Base-by-base conservation (phyloP, 148 eudicot species). In the Silene latifolia region DNA sequence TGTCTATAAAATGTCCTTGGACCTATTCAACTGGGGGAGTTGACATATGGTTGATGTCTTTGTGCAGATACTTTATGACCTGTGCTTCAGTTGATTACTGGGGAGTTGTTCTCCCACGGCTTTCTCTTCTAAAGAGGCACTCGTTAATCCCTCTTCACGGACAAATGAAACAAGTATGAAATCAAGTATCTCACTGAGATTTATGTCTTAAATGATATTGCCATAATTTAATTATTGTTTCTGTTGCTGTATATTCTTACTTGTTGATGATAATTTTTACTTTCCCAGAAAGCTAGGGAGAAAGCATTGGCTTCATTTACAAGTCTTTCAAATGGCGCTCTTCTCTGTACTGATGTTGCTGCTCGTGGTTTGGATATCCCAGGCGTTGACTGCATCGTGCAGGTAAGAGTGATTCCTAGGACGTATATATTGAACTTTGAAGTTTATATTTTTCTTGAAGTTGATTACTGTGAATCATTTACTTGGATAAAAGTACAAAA, bases 361-460 rank as follows among this genome's bases (percentile, higher is more conserved):
- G 98, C 98, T 63, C 98, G 98, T 69, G 98, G 98, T 69, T 90
- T 94, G 69, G 98, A 94, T 83, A 94, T 94, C 79, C 97, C 96
- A 10, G 97, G 96, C 18, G 93, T 94, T 89, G 98, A 94, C 80
- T 92, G 88, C 84, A 82, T 94, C 74, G 62, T 94, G 71, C 98
- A 94, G 89, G 98, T 92, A 81, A 76, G 74, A 59, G 44, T 32
- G 44, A 21, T 70, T 42, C 51, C 27, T 70, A 42, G 21, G 42
- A 57, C 18, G 10, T 10, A 4, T 21, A 32, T 14, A 18, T 61
- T 68, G n/a, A n/a, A n/a, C n/a, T n/a, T n/a, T n/a, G 24, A 23
- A 56, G 15, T 27, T 27, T 8, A 35, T 35, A 35, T 35, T 5
- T 4, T 35, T 35, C 39, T 35, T 35, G 44, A 39, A 39, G 44